A percentile compares a stretch with the other conserved stretches of the same genome.
Evolutionary conservation across 192 early-diverging fungal genomes (phyloP).

Genomic region (Entomortierella beljakovae): DNA sequence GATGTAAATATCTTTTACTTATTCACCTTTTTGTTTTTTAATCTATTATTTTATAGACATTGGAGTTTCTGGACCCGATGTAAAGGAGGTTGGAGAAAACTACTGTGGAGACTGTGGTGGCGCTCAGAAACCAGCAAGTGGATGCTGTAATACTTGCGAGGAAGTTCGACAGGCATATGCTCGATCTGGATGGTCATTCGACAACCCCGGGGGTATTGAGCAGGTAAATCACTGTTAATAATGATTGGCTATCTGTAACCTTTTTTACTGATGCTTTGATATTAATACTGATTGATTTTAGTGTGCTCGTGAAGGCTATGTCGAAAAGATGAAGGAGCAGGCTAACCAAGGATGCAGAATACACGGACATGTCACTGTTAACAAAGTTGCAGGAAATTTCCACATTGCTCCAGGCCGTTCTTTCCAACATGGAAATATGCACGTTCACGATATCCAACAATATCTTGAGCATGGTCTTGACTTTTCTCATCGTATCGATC

Average conservation of each 20-base stretch:
- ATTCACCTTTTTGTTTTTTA: slow-evolving; percentile 10
- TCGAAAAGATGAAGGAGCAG: slow-evolving; percentile 78
- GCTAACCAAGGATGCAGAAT: slow-evolving; percentile 92
- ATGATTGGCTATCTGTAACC: not conserved
- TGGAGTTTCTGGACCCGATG: slow-evolving; percentile 53
- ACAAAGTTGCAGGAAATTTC: slow-evolving; percentile 94
- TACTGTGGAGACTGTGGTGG: slow-evolving; percentile 96
- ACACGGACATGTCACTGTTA: slow-evolving; percentile 82
- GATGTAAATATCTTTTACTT: too few relatives aligned
- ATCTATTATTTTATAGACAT: slow-evolving; percentile 58
- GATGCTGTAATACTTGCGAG: slow-evolving; percentile 96
- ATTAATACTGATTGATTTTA: slow-evolving; percentile 26
- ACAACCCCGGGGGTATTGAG: slow-evolving; percentile 78
- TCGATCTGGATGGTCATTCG: slow-evolving; percentile 86
- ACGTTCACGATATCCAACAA: slow-evolving; percentile 81
- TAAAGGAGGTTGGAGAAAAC: slow-evolving; percentile 43
- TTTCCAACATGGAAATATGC: slow-evolving; percentile 76
- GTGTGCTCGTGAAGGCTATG: slow-evolving; percentile 89
- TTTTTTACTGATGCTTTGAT: not conserved
- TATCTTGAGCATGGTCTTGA: slow-evolving; percentile 76
- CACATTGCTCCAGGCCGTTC: slow-evolving; percentile 92
- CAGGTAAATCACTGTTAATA: slow-evolving; percentile 60
- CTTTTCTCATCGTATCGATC: slow-evolving; percentile 86
- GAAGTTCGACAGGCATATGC: slow-evolving; percentile 90
- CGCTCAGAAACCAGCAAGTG: slow-evolving; percentile 68